Evolutionary conservation across 257 asterid species (phyloP).

Genomic region (Linaria vulgaris): DNA sequence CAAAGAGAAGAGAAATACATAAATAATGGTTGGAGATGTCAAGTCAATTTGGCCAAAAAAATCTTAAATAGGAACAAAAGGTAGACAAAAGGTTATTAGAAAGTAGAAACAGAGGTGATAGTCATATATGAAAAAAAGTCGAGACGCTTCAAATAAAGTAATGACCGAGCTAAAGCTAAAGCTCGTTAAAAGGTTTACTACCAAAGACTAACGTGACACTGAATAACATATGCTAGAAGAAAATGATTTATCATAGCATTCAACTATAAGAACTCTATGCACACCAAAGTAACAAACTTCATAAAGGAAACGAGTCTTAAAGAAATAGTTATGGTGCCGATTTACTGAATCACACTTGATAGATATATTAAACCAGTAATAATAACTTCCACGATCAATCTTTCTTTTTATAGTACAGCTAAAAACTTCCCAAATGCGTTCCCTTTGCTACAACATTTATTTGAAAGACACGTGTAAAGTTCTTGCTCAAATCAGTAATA

Average conservation of each 20-base stretch:
- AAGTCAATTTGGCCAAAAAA: background rate
- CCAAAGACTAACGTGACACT: too few relatives aligned
- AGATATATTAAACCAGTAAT: background rate
- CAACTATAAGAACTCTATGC: background rate
- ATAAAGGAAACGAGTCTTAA: background rate
- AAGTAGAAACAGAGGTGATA: background rate
- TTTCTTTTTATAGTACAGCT: background rate
- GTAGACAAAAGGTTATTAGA: background rate
- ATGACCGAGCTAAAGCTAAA: background rate
- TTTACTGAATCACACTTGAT: background rate
- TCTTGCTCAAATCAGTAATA: background rate
- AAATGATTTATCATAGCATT: background rate
- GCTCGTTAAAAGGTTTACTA: background rate
- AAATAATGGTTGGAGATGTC: background rate
- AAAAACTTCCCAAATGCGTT: background rate
- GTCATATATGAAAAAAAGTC: background rate
- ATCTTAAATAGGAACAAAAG: background rate
- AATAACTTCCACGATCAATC: background rate
- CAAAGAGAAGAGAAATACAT: background rate
- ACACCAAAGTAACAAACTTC: background rate
- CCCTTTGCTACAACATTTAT: too few relatives aligned
- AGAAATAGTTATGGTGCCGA: background rate
- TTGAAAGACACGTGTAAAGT: background rate
- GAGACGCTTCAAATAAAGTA: background rate
- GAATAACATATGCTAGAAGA: background rate